Conservation (phyloP, 1,139 yeast species). For the Candida gigantensis region DNA sequence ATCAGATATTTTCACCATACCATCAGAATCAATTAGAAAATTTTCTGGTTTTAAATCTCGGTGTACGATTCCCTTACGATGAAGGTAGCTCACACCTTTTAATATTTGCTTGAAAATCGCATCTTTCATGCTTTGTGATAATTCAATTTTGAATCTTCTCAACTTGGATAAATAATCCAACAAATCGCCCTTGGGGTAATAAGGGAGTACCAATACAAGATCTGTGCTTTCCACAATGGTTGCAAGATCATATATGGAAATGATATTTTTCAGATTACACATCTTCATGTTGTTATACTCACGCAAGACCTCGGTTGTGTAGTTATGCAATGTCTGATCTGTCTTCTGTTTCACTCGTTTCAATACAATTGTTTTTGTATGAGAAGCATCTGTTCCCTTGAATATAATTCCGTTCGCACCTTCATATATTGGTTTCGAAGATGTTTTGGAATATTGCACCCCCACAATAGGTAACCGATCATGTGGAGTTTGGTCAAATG, state of each 20-base stretch:
- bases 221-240: constrained; percentile 19
- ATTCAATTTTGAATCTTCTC: constrained; percentile 32
- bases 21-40: constrained; percentile 45
- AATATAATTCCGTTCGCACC: constrained; percentile 47
- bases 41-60: constrained; percentile 61
- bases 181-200: constrained; percentile 49
- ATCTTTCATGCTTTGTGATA: constrained; percentile 41
- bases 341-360: constrained; percentile 32
- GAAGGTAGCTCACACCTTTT: constrained; percentile 48
- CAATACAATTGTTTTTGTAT: constrained; percentile 25
- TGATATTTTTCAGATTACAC: constrained; percentile 32
- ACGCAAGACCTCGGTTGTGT: constrained; percentile 23
- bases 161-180: constrained; percentile 40
- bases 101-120: constrained; percentile 49
- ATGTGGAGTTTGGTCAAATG: constrained; percentile 1
- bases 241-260: constrained; percentile 30
- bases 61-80: constrained; percentile 45
- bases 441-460: constrained; percentile 24
- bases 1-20: constrained; percentile 49
- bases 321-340: constrained; percentile 16
- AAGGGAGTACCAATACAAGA: constrained; percentile 39
- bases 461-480: constrained; percentile 14
- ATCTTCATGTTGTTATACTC: constrained; percentile 33
- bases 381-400: constrained; percentile 29
- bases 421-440: constrained; percentile 38